These are phyloP conservation scores for Leptographium galeiforme DNA, from an alignment of 2,329 filamentous ascomycete species.

Conservation along the genomic window DNA sequence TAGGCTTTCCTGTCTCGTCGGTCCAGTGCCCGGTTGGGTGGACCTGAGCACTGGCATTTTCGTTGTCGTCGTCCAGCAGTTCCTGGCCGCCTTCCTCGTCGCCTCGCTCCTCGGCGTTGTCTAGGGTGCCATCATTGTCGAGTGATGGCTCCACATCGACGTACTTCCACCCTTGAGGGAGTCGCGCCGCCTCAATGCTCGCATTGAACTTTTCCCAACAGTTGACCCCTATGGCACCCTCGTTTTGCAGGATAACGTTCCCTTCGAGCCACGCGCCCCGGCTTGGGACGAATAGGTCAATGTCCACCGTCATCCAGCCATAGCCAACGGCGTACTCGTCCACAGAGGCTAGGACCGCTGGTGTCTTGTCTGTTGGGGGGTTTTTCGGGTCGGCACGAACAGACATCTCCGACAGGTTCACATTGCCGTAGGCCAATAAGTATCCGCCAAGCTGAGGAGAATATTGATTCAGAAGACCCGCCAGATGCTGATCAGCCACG, in stretches of 20 bases:
- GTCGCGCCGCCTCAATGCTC: slow-evolving; percentile 60
- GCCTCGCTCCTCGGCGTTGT: not conserved
- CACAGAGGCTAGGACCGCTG: slow-evolving; percentile 34
- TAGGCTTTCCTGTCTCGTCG: slow-evolving; percentile 53
- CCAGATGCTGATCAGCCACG: slow-evolving; percentile 60
- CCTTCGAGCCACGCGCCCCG: slow-evolving; percentile 66
- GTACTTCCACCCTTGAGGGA: slow-evolving; percentile 75
- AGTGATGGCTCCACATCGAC: slow-evolving; percentile 33
- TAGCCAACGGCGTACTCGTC: slow-evolving; percentile 81
- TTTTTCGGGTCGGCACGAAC: slow-evolving; percentile 28
- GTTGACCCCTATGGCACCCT: slow-evolving; percentile 77
- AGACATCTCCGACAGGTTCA: slow-evolving; percentile 48
- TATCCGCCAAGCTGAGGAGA: slow-evolving; percentile 60
- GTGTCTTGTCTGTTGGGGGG: slow-evolving; percentile 33
- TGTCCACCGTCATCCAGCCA: slow-evolving; percentile 78
- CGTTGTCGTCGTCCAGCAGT: slow-evolving; percentile 12
- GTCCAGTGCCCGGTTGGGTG: slow-evolving; percentile 61
- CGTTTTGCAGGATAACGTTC: slow-evolving; percentile 71
- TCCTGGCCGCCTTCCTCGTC: slow-evolving; percentile 12
- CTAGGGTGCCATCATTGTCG: slow-evolving; percentile 14
- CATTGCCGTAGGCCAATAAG: slow-evolving; percentile 60
- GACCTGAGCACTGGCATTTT: slow-evolving; percentile 16
- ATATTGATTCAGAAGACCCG: slow-evolving; percentile 63
- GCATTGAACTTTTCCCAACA: slow-evolving; percentile 90
- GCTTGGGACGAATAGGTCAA: slow-evolving; percentile 68